Percentiles rank a stretch among this genome's conserved stretches.
These are phyloP conservation scores for Scedosporium boydii DNA, from an alignment of 2,329 filamentous ascomycete genomes.

Conservation along the genomic window DNA sequence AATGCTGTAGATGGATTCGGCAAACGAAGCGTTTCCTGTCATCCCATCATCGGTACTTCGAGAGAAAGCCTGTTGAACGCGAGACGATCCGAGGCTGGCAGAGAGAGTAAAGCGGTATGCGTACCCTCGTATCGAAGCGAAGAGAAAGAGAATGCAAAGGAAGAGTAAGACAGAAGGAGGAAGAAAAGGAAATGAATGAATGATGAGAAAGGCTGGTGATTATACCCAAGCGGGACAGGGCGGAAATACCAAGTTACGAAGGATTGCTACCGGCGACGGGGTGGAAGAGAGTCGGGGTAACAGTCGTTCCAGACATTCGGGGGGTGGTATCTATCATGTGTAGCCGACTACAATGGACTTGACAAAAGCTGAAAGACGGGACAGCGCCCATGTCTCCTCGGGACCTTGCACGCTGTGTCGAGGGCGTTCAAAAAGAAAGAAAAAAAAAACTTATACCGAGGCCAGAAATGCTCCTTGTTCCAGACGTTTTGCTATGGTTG, in stretches of 20 bases:
- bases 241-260: constrained; percentile 1
- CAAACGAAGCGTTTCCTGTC: not conserved
- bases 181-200: not conserved
- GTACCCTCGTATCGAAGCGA: not conserved
- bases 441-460: no score
- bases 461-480: no score
- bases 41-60: not conserved
- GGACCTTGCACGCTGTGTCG: no score
- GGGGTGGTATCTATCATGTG: not conserved
- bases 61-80: not conserved
- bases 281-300: not conserved
- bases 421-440: no score
- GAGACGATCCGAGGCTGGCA: not conserved
- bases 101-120: not conserved
- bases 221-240: not conserved
- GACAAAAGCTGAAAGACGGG: not conserved
- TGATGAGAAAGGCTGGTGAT: not conserved
- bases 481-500: no score
- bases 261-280: not conserved
- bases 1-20: not conserved
- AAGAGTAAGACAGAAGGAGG: not conserved
- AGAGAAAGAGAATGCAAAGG: not conserved
- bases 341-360: not conserved
- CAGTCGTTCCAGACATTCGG: not conserved
- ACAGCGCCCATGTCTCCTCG: not conserved